A percentile compares a stretch with the other conserved stretches of the same genome.
These are phyloP conservation scores for Gilbertella persicaria DNA, from an alignment of 371 early-diverging fungal genomes.

Conservation along the genomic window DNA sequence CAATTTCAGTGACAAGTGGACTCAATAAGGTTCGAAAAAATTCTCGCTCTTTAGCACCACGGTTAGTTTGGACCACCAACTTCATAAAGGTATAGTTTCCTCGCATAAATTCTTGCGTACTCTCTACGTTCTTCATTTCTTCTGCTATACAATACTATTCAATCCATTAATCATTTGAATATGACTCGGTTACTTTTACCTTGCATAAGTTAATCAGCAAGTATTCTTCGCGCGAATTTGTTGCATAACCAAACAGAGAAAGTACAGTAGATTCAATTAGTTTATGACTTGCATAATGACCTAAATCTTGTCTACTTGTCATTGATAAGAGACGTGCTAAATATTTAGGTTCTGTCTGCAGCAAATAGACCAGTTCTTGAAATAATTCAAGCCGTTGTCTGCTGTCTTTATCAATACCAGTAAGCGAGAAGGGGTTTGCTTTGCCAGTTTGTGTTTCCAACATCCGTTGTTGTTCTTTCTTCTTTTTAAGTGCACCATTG, in stretches of 20 bases:
- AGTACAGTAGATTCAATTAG: conserved; percentile 89
- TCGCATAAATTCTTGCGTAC: conserved; percentile 88
- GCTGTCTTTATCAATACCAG: conserved; percentile 84
- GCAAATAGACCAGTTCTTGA: conserved; percentile 90
- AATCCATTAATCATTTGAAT: background rate
- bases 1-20: conserved; percentile 77
- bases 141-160: conserved; percentile 79
- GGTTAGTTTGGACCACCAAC: conserved; percentile 89
- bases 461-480: conserved; percentile 50
- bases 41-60: conserved; percentile 94
- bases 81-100: conserved; percentile 96
- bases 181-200: conserved; percentile 30
- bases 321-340: conserved; percentile 84
- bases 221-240: conserved; percentile 96
- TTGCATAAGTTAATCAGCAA: conserved; percentile 93
- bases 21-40: conserved; percentile 86
- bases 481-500: conserved; percentile 59
- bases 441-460: conserved; percentile 20
- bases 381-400: conserved; percentile 76
- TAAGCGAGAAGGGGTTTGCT: conserved; percentile 48
- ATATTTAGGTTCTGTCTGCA: conserved; percentile 96
- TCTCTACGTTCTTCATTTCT: conserved; percentile 82
- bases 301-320: conserved; percentile 64
- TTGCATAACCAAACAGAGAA: conserved; percentile 96
- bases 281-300: conserved; percentile 45